Conservation (phyloP, 768 basidiomycete species). For the Tulasnella sp. region DNA sequence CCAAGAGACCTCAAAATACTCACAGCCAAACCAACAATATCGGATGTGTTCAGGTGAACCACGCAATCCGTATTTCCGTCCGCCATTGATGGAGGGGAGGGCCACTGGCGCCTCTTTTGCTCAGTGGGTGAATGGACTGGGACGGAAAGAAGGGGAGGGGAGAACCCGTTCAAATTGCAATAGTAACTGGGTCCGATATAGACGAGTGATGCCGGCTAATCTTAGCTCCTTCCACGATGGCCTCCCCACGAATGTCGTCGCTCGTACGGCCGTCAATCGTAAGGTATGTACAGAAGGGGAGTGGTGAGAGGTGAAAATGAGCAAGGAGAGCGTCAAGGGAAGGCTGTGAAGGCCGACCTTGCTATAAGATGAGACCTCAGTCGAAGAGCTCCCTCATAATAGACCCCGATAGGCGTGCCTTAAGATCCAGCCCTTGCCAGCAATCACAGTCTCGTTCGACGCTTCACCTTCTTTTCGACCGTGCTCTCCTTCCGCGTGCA, state of each 20-base stretch:
- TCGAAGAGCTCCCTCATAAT: not conserved
- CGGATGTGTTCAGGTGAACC: slow-evolving; percentile 7
- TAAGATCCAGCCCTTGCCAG: slow-evolving; percentile 10
- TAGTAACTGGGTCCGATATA: not conserved
- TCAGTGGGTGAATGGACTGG: not conserved
- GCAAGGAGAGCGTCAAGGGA: not conserved
- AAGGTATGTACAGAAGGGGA: not conserved
- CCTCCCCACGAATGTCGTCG: not conserved
- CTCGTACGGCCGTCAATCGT: not conserved
- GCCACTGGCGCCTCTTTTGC: not conserved
- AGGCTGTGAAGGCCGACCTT: not conserved
- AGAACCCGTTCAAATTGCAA: not conserved
- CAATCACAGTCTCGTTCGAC: not conserved
- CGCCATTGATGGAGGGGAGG: not conserved
- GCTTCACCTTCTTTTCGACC: not conserved
- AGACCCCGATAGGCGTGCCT: slow-evolving; percentile 1
- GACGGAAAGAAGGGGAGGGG: not conserved
- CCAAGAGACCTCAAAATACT: not conserved
- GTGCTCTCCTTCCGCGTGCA: not conserved
- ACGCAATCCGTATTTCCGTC: slow-evolving; percentile 19
- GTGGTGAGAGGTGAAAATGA: not conserved
- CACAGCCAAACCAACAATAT: slow-evolving; percentile 27
- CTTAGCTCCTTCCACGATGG: not conserved
- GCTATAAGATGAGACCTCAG: not conserved
- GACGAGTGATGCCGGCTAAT: not conserved